These are phyloP conservation scores for Tieghemiomyces parasiticus DNA, from an alignment of 192 early-diverging fungal species.

Conservation along the genomic window DNA sequence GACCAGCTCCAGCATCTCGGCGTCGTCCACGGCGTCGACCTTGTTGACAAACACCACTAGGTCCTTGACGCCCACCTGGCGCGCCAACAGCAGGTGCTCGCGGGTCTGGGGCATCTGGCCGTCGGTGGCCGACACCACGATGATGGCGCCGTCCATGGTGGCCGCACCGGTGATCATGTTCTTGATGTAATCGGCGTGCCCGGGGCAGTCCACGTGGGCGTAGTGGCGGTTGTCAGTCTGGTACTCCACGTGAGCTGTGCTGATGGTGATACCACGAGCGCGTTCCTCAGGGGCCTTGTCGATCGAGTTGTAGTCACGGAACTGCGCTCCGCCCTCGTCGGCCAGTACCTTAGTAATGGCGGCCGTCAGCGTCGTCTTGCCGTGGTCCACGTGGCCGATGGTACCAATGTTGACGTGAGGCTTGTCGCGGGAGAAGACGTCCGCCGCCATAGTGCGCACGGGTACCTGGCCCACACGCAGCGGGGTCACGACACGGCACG, in stretches of 20 bases:
- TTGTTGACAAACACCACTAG: slow-evolving; percentile 99
- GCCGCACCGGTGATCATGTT: slow-evolving; percentile 98
- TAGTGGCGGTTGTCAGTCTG: slow-evolving; percentile 85
- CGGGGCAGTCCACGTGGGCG: slow-evolving; percentile 91
- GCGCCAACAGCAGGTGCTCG: slow-evolving; percentile 92
- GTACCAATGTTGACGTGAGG: slow-evolving; percentile 99
- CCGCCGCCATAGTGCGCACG: slow-evolving; percentile 27
- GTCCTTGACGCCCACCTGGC: slow-evolving; percentile 85
- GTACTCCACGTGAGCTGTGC: slow-evolving; percentile 93
- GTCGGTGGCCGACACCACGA: slow-evolving; percentile 95
- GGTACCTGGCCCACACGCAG: neutral
- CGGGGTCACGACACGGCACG: neutral
- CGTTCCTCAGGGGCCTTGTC: slow-evolving; percentile 98
- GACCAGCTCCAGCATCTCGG: slow-evolving; percentile 95
- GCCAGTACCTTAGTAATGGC: slow-evolving; percentile 96
- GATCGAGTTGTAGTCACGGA: slow-evolving; percentile 90
- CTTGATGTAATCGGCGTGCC: slow-evolving; percentile 99
- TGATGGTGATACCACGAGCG: slow-evolving; percentile 96
- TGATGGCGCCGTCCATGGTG: slow-evolving; percentile 96
- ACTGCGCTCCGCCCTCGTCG: slow-evolving; percentile 63
- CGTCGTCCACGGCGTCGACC: slow-evolving; percentile 90
- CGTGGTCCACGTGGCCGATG: slow-evolving; percentile 98
- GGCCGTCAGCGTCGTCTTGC: slow-evolving; percentile 96
- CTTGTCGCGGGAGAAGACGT: slow-evolving; percentile 69
- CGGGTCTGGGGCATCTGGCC: slow-evolving; percentile 98